Base-by-base conservation (phyloP, 140 eudicot genomes). In the Senecio squalidus region DNA sequence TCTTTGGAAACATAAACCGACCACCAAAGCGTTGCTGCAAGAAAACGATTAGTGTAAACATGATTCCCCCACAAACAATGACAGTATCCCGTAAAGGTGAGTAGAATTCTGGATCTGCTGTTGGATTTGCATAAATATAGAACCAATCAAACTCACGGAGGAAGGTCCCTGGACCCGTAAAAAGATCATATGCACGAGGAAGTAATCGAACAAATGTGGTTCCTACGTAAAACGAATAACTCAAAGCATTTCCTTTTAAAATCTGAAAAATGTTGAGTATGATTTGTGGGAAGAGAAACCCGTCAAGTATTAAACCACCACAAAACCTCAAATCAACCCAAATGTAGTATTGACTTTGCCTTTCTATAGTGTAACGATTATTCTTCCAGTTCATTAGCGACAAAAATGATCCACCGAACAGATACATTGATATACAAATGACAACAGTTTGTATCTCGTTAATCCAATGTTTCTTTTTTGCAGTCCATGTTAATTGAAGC, bases 1-100 rank as follows among this genome's bases (percentile, higher is more conserved):
- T 73, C 55, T 52, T 61, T 6, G 91, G 88, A 55, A 77, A 54
- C 36, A 80, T 50, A 36, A 72, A 80, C 0, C 86, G 84, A 9
- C 94, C 89, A 5, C 94, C 96, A 70, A 63, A 72, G 11, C 48
- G 25, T 68, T 88, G 96, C 76, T 88, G 96, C 69, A 88, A 54
- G 74, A 43, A 74, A 21, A 81, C 28, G 27, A 78, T 55, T 16
- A 60, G 76, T 0, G 71, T 84, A 50, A 84, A 74, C 58, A 68
- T 40, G 0, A 88, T 1, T 14, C 84, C 72, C 21, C 75, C 89
- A 61, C 74, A 68, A 40, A 68, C 74, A 40, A 88, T 84, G 16
- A 59, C 23, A 9, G 76, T 48, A 62, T 88, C 89, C 96, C 86
- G 78, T 24, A 59, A 77, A 22, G 82, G 64, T 7, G 94, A 78